These are phyloP conservation scores for Piper longum DNA, from an alignment of 164 flowering plant species.

Conservation along the genomic window DNA sequence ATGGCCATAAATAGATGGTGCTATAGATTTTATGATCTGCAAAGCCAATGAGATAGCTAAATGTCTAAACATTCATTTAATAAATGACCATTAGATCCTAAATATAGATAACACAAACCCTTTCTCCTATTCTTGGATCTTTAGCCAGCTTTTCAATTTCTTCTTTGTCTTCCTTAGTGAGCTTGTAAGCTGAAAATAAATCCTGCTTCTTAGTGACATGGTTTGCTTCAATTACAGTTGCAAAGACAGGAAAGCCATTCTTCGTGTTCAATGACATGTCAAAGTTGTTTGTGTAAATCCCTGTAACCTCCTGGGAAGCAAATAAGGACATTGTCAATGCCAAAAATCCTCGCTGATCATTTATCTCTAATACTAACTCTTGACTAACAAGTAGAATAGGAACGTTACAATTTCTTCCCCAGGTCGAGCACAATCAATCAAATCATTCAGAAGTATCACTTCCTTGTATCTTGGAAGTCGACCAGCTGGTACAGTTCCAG, in stretches of 20 bases:
- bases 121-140: conserved; percentile 96
- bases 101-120: conserved; percentile 34
- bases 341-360: neutral
- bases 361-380: neutral
- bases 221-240: conserved; percentile 93
- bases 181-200: conserved; percentile 93
- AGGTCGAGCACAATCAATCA: conserved; percentile 97
- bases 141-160: conserved; percentile 87
- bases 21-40: conserved; percentile 90
- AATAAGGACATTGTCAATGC: neutral
- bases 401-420: conserved; percentile 84
- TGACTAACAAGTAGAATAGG: neutral
- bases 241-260: conserved; percentile 96
- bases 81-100: neutral
- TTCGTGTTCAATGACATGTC: conserved; percentile 89
- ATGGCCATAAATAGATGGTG: conserved; percentile 97
- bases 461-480: conserved; percentile 97
- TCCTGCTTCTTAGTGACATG: conserved; percentile 92
- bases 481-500: conserved; percentile 92
- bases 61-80: neutral
- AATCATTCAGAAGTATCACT: conserved; percentile 91
- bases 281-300: conserved; percentile 86
- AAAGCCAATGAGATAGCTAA: neutral
- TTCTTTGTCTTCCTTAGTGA: conserved; percentile 89
- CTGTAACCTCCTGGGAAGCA: conserved; percentile 79